Percentiles rank a stretch among this genome's conserved stretches.
phyloP scores from a whole-genome alignment of 768 basidiomycete species.

The Lactifluus subvellereus region DNA sequence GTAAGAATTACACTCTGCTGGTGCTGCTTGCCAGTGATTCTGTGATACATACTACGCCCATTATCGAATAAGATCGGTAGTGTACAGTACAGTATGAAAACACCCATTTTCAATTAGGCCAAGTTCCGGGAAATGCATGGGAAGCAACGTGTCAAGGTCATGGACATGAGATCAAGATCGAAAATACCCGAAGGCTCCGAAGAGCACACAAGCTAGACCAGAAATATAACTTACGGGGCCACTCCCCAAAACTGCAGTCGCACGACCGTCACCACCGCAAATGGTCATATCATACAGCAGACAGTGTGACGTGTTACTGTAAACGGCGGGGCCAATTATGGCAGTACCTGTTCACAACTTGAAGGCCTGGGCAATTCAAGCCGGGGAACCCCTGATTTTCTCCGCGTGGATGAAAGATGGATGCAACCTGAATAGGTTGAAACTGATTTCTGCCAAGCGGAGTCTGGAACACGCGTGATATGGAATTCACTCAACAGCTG shows the following conservation, averaged over 20 bases:
- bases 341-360: no score
- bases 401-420: neutral
- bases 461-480: neutral
- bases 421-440: neutral
- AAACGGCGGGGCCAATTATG: no score
- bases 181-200: neutral
- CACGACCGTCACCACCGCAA: neutral
- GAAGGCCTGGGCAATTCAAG: no score
- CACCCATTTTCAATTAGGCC: neutral
- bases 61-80: neutral
- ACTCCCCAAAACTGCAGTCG: neutral
- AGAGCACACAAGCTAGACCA: neutral
- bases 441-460: neutral
- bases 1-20: neutral
- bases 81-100: no score
- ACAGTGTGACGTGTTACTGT: no score
- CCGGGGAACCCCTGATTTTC: neutral
- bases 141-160: neutral
- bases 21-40: neutral
- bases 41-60: neutral
- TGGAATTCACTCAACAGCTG: neutral
- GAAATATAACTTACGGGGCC: neutral
- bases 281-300: neutral
- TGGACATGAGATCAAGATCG: neutral
- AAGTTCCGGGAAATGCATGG: neutral